phyloP scores from a whole-genome alignment of 345 rosid genomes.

The Ceriops decandra region DNA sequence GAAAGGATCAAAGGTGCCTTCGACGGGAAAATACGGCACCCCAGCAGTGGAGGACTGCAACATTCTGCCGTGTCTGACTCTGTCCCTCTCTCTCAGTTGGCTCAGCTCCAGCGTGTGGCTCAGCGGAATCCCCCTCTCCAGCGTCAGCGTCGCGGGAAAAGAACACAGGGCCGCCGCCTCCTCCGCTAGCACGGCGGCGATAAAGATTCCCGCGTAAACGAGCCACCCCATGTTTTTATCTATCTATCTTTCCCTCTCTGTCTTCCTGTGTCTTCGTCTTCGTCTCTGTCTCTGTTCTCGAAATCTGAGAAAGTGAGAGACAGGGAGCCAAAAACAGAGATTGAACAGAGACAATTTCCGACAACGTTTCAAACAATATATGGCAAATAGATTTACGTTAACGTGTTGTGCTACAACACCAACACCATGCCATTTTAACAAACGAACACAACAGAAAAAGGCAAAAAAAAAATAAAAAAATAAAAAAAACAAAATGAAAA shows the following conservation, averaged over 20 bases:
- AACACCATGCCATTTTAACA: too few relatives aligned
- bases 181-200: slow-evolving; percentile 8
- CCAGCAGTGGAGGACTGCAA: slow-evolving; percentile 53
- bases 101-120: slow-evolving; percentile 47
- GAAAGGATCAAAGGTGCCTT: slow-evolving; percentile 77
- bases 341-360: neutral
- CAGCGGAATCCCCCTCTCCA: slow-evolving; percentile 55
- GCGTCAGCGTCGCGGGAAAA: slow-evolving; percentile 28
- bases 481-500: too few relatives aligned
- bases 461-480: too few relatives aligned
- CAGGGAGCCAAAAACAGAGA: neutral
- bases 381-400: too few relatives aligned
- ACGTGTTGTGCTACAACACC: too few relatives aligned
- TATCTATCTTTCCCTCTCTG: neutral
- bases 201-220: slow-evolving; percentile 19
- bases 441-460: too few relatives aligned
- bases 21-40: slow-evolving; percentile 70
- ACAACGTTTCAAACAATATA: too few relatives aligned
- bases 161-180: slow-evolving; percentile 24
- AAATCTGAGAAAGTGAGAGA: neutral
- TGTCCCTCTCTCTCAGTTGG: slow-evolving; percentile 61
- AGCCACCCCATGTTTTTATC: slow-evolving; percentile 12
- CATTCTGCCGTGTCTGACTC: slow-evolving; percentile 74
- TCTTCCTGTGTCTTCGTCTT: too few relatives aligned
- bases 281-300: too few relatives aligned